Conservation (phyloP, 1,284 basidiomycete genomes). For the Limonomyces culmigenus region DNA sequence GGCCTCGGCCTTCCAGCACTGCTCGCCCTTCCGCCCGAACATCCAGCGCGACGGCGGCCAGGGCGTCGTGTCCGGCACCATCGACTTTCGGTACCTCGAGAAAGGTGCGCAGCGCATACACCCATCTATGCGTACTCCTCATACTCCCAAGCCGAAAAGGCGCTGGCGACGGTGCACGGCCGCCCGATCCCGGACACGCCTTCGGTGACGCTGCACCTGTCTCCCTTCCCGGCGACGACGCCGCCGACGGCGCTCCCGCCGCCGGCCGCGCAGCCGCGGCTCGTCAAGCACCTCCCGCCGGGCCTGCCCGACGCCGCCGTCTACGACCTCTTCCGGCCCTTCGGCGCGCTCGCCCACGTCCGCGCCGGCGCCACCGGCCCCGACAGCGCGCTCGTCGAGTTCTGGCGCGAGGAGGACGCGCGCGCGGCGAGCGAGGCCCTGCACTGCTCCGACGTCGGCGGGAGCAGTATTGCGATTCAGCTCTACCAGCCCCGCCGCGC, state of each 20-base stretch:
- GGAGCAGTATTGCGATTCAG: conserved; percentile 66
- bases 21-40: conserved; percentile 64
- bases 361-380: conserved; percentile 52
- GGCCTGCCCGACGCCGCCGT: conserved; percentile 56
- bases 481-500: conserved; percentile 51
- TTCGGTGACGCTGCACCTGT: conserved; percentile 43
- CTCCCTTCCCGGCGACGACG: conserved; percentile 55
- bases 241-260: conserved; percentile 57
- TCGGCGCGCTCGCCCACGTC: conserved; percentile 53
- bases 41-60: conserved; percentile 42
- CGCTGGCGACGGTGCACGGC: conserved; percentile 63
- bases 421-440: conserved; percentile 57
- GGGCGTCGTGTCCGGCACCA: conserved; percentile 40
- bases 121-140: conserved; percentile 4
- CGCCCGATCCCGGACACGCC: conserved; percentile 48
- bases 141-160: conserved; percentile 59
- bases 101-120: conserved; percentile 34
- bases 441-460: conserved; percentile 67
- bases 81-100: conserved; percentile 64
- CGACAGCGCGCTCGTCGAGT: conserved; percentile 67
- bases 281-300: conserved; percentile 60
- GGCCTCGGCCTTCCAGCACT: conserved; percentile 48
- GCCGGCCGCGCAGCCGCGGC: conserved; percentile 53
- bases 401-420: conserved; percentile 81
- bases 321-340: conserved; percentile 63